These are phyloP conservation scores for Trichomonas gallinae DNA, from an alignment of 208 protist species.

Conservation along the genomic window DNA sequence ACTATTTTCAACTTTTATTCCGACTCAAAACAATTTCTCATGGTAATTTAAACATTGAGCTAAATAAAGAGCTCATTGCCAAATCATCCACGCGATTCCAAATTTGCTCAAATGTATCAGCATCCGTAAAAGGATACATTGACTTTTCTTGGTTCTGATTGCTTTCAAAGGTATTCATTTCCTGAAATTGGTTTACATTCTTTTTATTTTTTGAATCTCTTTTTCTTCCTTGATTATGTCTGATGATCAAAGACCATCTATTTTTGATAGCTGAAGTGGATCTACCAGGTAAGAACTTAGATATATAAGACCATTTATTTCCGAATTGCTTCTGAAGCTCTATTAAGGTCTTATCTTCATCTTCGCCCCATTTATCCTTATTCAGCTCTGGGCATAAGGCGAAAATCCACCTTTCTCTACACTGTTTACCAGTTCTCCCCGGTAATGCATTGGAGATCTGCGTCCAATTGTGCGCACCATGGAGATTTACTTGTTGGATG, in stretches of 20 bases:
- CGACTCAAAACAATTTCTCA: not conserved
- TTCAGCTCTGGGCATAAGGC: conserved; percentile 16
- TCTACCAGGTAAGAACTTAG: not conserved
- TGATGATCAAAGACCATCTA: conserved; percentile 28
- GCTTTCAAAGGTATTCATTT: not conserved
- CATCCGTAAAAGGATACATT: not conserved
- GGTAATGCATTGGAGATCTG: not conserved
- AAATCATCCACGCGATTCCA: not conserved
- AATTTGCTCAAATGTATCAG: not conserved
- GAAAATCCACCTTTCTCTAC: not conserved
- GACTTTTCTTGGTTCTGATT: too few relatives aligned
- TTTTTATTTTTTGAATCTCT: not conserved
- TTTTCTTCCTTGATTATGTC: not conserved
- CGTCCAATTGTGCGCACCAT: conserved; percentile 37
- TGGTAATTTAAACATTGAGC: not conserved
- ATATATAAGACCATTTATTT: not conserved
- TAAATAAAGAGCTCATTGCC: not conserved
- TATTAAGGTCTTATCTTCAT: conserved; percentile 32
- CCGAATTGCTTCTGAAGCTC: not conserved
- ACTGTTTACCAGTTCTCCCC: not conserved
- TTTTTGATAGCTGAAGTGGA: conserved; percentile 45
- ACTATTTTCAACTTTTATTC: too few relatives aligned
- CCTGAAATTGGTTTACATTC: not conserved
- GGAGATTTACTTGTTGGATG: not conserved
- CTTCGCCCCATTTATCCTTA: conserved; percentile 37